These are phyloP conservation scores for Phytophthora cactorum DNA, from an alignment of 352 stramenopile genomes.

Conservation along the genomic window DNA sequence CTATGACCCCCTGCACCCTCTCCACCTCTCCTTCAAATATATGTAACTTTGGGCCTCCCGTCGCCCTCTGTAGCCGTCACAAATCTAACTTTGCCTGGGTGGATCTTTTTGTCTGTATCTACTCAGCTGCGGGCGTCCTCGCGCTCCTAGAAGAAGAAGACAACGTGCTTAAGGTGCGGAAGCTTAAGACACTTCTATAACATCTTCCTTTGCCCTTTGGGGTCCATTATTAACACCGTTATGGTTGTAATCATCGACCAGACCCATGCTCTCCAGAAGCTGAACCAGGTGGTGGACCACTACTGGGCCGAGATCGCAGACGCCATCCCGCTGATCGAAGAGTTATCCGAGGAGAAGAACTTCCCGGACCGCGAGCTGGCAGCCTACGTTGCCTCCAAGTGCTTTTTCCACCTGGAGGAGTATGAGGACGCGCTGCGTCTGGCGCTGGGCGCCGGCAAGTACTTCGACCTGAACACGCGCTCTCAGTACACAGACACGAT, in stretches of 20 bases:
- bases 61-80: slow-evolving; percentile 2
- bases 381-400: slow-evolving; percentile 92
- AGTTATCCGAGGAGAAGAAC: slow-evolving; percentile 92
- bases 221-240: slow-evolving; percentile 10
- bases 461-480: slow-evolving; percentile 94
- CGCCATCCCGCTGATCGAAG: slow-evolving; percentile 92
- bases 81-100: slow-evolving; percentile 40
- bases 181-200: not conserved
- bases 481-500: slow-evolving; percentile 98
- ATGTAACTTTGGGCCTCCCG: slow-evolving; percentile 10
- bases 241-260: slow-evolving; percentile 30
- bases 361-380: slow-evolving; percentile 93
- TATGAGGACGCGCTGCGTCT: slow-evolving; percentile 95
- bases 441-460: slow-evolving; percentile 94
- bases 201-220: not conserved
- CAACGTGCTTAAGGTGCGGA: slow-evolving; percentile 81
- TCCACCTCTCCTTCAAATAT: slow-evolving; percentile 4
- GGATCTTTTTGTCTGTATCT: slow-evolving; percentile 41
- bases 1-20: not conserved
- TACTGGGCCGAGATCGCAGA: slow-evolving; percentile 96
- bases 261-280: slow-evolving; percentile 91
- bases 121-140: slow-evolving; percentile 84
- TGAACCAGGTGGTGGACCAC: slow-evolving; percentile 93
- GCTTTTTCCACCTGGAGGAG: slow-evolving; percentile 99
- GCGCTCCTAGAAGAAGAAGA: slow-evolving; percentile 93